phyloP scores from a whole-genome alignment of 352 stramenopile genomes.

The Phytopythium sindhum region DNA sequence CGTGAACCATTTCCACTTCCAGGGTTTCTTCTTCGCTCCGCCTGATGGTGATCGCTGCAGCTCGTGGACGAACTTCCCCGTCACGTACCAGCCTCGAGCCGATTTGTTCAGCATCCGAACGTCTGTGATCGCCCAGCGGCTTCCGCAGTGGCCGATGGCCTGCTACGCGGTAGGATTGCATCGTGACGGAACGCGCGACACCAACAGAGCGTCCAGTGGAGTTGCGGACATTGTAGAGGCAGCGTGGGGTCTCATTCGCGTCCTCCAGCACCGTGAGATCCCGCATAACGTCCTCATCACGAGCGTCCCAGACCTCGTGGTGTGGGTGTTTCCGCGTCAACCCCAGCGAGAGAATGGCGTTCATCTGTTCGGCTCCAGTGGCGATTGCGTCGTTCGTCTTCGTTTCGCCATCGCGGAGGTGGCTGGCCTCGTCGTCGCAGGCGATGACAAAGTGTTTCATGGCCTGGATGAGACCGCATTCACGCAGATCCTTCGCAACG shows the following conservation, averaged over 20 bases:
- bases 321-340: constrained; percentile 61
- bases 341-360: constrained; percentile 46
- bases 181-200: not conserved
- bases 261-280: constrained; percentile 32
- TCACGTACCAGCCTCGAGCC: constrained; percentile 32
- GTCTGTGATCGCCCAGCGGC: constrained; percentile 14
- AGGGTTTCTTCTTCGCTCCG: constrained; percentile 51
- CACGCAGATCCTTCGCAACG: constrained; percentile 28
- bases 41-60: not conserved
- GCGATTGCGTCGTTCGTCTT: constrained; percentile 15
- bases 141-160: constrained; percentile 43
- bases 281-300: constrained; percentile 61
- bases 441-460: constrained; percentile 24
- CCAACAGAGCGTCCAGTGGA: not conserved
- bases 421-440: constrained; percentile 47
- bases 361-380: constrained; percentile 5
- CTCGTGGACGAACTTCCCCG: constrained; percentile 30
- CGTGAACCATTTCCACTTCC: constrained; percentile 75
- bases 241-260: constrained; percentile 37
- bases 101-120: constrained; percentile 18
- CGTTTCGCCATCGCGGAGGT: constrained; percentile 63
- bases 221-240: constrained; percentile 12
- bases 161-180: constrained; percentile 33
- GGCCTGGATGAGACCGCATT: constrained; percentile 39
- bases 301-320: constrained; percentile 5